Evolutionary conservation across 2,329 filamentous ascomycete genomes (phyloP).

Genomic region (Stagonosporopsis chrysanthemi): DNA sequence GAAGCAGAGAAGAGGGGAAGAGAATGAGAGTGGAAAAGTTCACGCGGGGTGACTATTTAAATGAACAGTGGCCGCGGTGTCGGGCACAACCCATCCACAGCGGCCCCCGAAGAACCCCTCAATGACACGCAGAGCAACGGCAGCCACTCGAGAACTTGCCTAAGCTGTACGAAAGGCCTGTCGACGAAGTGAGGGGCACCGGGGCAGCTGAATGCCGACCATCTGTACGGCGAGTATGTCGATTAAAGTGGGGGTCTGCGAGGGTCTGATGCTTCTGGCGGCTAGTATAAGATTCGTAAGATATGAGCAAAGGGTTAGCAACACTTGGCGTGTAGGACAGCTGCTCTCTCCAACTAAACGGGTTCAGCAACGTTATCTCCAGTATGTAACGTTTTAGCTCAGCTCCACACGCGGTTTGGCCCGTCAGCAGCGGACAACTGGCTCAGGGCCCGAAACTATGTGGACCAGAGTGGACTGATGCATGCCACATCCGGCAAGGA

Average conservation of each 20-base stretch:
- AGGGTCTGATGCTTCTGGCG: constrained; percentile 33
- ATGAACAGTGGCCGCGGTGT: constrained; percentile 12
- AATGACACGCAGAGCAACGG: constrained; percentile 12
- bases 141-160: constrained; percentile 9
- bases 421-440: constrained; percentile 12
- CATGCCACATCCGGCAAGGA: constrained; percentile 11
- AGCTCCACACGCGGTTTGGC: constrained; percentile 12
- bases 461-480: constrained; percentile 18
- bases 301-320: constrained; percentile 27
- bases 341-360: constrained; percentile 18
- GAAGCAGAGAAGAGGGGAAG: not conserved
- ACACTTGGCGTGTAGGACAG: constrained; percentile 36
- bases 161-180: constrained; percentile 15
- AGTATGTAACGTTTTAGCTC: constrained; percentile 22
- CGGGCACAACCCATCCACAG: constrained; percentile 11
- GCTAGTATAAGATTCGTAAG: constrained; percentile 30
- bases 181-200: constrained; percentile 12
- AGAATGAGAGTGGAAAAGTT: constrained; percentile 4
- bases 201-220: constrained; percentile 12
- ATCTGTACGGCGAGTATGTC: constrained; percentile 22
- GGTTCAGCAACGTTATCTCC: constrained; percentile 20
- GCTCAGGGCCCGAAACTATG: constrained; percentile 10
- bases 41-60: constrained; percentile 20
- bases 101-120: constrained; percentile 5
- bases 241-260: constrained; percentile 36